These are phyloP conservation scores for Auxenochlorella pyrenoidosa DNA, from an alignment of 139 green algal genomes.

Conservation along the genomic window DNA sequence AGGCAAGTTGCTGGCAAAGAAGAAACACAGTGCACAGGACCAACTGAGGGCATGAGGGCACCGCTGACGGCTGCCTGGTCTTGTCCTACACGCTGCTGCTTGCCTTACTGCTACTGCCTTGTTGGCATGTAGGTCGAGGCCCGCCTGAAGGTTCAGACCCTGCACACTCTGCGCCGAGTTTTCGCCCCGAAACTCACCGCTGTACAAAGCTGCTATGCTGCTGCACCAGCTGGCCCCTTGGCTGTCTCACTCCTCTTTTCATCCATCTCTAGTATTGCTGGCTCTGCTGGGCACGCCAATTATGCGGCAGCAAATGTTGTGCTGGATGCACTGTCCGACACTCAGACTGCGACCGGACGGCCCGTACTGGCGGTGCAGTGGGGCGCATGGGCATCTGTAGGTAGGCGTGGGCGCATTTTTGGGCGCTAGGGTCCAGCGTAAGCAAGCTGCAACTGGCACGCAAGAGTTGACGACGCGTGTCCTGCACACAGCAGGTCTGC, in stretches of 20 bases:
- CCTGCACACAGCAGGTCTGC: no score
- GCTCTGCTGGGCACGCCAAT: constrained; percentile 74
- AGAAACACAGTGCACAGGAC: no score
- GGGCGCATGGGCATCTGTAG: constrained; percentile 58
- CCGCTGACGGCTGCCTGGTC: no score
- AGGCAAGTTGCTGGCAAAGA: neutral
- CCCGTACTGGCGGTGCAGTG: constrained; percentile 45
- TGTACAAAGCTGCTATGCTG: neutral
- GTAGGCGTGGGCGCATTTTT: neutral
- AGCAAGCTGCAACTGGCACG: no score
- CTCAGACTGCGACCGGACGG: neutral
- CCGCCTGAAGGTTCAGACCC: constrained; percentile 21
- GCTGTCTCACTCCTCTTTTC: constrained; percentile 62
- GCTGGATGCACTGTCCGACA: constrained; percentile 57
- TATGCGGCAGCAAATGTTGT: constrained; percentile 83
- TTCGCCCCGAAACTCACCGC: constrained; percentile 50
- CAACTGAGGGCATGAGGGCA: no score
- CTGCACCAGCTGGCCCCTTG: neutral
- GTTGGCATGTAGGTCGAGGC: constrained; percentile 39
- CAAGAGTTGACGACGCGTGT: no score
- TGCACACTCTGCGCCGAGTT: constrained; percentile 20
- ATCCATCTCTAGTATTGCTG: constrained; percentile 72
- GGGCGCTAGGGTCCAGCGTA: no score
- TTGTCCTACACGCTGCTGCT: neutral
- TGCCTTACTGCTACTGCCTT: neutral